A percentile compares a stretch with the other conserved stretches of the same genome.
Evolutionary conservation across 176 grass and related monocot species (phyloP).

Genomic region (Raddia guianensis): DNA sequence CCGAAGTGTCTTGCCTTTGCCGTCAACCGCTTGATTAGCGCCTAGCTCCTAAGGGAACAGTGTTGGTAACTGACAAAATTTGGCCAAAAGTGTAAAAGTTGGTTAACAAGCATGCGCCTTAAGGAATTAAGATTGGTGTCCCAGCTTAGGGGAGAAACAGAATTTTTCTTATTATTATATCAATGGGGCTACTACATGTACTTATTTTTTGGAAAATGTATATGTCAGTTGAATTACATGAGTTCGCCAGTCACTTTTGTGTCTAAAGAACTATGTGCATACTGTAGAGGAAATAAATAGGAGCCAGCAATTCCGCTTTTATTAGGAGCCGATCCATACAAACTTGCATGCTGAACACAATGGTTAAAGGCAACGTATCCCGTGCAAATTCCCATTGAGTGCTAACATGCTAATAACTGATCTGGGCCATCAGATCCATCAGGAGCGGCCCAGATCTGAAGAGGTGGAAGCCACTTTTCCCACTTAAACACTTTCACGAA

Average conservation of each 20-base stretch:
- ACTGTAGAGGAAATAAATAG: slow-evolving; percentile 12
- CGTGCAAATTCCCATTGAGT: too few species aligned
- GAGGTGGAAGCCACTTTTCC: too few species aligned
- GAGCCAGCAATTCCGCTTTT: neutral
- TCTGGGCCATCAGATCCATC: too few species aligned
- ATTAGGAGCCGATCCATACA: neutral
- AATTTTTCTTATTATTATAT: neutral
- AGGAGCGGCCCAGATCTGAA: too few species aligned
- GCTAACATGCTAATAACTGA: too few species aligned
- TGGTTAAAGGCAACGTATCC: too few species aligned
- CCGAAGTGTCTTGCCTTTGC: too few species aligned
- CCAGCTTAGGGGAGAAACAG: neutral
- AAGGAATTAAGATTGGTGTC: neutral
- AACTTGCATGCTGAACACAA: neutral
- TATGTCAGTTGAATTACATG: neutral
- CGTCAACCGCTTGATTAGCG: too few species aligned
- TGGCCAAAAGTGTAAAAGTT: neutral
- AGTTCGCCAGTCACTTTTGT: neutral
- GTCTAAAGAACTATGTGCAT: neutral
- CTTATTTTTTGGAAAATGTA: slow-evolving; percentile 11
- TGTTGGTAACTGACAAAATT: neutral
- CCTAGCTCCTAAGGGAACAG: too few species aligned
- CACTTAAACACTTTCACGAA: too few species aligned
- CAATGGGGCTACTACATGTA: neutral
- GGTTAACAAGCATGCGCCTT: neutral